A percentile compares a stretch with the other conserved stretches of the same genome.
Conservation (phyloP, 1,139 yeast genomes). For the Kluyveromyces marxianus region DNA sequence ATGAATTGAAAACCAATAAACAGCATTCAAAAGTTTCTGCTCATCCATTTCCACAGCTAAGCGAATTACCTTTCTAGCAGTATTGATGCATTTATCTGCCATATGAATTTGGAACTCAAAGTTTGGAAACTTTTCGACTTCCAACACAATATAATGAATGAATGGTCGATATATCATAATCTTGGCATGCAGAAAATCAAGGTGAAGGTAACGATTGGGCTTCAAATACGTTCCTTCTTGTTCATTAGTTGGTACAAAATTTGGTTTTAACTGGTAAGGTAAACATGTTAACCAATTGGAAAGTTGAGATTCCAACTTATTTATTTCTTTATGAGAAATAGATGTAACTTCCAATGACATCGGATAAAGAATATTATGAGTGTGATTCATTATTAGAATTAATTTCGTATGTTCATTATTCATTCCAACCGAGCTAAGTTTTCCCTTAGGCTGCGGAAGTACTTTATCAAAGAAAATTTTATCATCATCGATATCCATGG, state of each 20-base stretch:
- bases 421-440: constrained; percentile 61
- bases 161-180: constrained; percentile 67
- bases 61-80: constrained; percentile 71
- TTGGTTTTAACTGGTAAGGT: constrained; percentile 62
- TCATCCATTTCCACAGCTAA: constrained; percentile 71
- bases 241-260: constrained; percentile 14
- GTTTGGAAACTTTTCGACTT: constrained; percentile 9
- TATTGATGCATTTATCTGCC: constrained; percentile 75
- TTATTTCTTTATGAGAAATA: constrained; percentile 34
- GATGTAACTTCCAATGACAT: constrained; percentile 30
- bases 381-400: constrained; percentile 40
- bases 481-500: constrained; percentile 79
- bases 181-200: constrained; percentile 61
- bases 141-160: constrained; percentile 42
- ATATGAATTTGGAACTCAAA: constrained; percentile 38
- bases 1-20: constrained; percentile 86
- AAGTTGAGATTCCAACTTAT: constrained; percentile 51
- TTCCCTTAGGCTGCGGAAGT: constrained; percentile 30
- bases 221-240: constrained; percentile 45
- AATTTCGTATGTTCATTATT: constrained; percentile 78
- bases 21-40: constrained; percentile 63
- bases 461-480: constrained; percentile 52
- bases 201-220: constrained; percentile 57
- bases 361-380: constrained; percentile 37
- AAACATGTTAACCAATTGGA: constrained; percentile 62